Conservation (phyloP, 2,329 filamentous ascomycete genomes). For the Plenodomus lindquistii region DNA sequence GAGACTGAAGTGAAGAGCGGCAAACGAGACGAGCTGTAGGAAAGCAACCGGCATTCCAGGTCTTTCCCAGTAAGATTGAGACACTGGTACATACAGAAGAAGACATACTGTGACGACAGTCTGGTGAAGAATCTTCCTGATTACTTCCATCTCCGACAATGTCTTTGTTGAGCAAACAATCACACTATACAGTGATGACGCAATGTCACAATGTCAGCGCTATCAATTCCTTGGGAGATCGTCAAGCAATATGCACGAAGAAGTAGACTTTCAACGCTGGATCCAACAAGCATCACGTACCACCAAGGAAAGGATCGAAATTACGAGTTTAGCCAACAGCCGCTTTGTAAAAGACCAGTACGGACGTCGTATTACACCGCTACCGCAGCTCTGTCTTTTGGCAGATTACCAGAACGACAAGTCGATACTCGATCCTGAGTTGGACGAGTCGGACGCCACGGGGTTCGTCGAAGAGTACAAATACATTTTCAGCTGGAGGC, state of each 20-base stretch:
- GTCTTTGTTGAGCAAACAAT: neutral
- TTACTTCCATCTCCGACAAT: neutral
- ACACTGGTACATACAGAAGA: neutral
- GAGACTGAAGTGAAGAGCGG: slow-evolving; percentile 62
- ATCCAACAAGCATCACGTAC: neutral
- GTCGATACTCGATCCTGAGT: neutral
- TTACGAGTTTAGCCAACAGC: neutral
- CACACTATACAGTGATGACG: neutral
- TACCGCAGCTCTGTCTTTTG: neutral
- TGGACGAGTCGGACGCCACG: neutral
- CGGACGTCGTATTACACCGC: neutral
- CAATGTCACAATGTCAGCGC: neutral
- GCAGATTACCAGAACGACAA: neutral
- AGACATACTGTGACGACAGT: neutral
- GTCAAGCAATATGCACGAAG: neutral
- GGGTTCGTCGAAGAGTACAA: neutral
- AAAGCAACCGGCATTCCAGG: neutral
- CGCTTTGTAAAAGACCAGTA: neutral
- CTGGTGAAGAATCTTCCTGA: neutral
- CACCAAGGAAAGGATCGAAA: neutral
- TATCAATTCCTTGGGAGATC: neutral
- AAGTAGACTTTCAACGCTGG: neutral
- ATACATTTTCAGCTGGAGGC: neutral
- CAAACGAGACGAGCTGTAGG: neutral
- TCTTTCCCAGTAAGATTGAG: neutral